A percentile compares a stretch with the other conserved stretches of the same genome.
These are phyloP conservation scores for Lithocarpus polystachyus DNA, from an alignment of 306 rosid genomes.

Conservation along the genomic window DNA sequence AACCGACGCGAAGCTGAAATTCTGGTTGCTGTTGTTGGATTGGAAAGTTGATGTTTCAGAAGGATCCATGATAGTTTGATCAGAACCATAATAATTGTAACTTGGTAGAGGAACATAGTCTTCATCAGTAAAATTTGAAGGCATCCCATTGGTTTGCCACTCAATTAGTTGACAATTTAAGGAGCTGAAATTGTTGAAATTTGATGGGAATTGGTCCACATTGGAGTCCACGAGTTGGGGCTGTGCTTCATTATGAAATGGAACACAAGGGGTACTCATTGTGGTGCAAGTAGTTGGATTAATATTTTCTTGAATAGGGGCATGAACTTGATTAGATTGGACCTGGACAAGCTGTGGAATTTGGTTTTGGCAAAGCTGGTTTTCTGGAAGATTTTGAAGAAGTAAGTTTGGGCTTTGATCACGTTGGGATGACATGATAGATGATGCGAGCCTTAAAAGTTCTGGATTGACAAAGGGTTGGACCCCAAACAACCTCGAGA, in stretches of 20 bases:
- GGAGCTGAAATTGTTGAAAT: slow-evolving; percentile 30
- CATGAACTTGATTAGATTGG: slow-evolving; percentile 34
- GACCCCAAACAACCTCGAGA: slow-evolving; percentile 43
- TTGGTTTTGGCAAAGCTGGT: slow-evolving; percentile 34
- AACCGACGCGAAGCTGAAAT: slow-evolving; percentile 50
- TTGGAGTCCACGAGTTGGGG: slow-evolving; percentile 29
- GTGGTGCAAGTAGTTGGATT: slow-evolving; percentile 1
- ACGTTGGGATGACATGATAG: slow-evolving; percentile 48
- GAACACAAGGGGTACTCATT: slow-evolving; percentile 20
- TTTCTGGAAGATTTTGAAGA: slow-evolving; percentile 27
- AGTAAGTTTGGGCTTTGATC: slow-evolving; percentile 18
- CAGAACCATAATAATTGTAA: slow-evolving; percentile 23
- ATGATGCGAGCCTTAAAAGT: slow-evolving; percentile 67
- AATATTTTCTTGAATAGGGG: slow-evolving; percentile 20
- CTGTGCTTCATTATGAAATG: slow-evolving; percentile 32
- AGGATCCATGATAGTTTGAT: slow-evolving; percentile 29
- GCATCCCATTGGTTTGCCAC: slow-evolving; percentile 36
- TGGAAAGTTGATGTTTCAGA: slow-evolving; percentile 42
- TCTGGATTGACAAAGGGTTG: slow-evolving; percentile 57
- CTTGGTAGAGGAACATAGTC: slow-evolving; percentile 36
- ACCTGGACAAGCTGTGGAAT: slow-evolving; percentile 26
- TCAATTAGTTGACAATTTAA: slow-evolving; percentile 35
- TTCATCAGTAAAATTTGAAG: slow-evolving; percentile 21
- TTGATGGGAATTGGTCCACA: slow-evolving; percentile 32
- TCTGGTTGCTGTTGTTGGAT: slow-evolving; percentile 37